Evolutionary conservation across 208 protist genomes (phyloP).

Genomic region (Plasmodiophora brassicae): DNA sequence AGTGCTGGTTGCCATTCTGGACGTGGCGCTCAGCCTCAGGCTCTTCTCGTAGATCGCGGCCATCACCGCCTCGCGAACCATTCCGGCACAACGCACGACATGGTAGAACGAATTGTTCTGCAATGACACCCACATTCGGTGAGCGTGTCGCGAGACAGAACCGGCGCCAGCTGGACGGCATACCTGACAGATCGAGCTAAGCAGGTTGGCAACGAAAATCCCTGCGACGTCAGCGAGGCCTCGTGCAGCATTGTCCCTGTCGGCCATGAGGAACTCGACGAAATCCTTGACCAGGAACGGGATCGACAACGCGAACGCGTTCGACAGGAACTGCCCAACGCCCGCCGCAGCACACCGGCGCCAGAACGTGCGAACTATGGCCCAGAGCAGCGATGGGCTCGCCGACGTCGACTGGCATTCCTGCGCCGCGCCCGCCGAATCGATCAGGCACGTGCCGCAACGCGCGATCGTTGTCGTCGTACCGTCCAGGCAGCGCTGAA

Average conservation of each 20-base stretch:
- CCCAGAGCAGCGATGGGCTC: neutral
- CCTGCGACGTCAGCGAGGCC: neutral
- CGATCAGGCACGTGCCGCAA: neutral
- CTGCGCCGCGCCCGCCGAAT: neutral
- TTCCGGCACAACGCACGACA: neutral
- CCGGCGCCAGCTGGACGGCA: too few relatives aligned
- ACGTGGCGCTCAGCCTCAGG: neutral
- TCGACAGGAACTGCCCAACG: neutral
- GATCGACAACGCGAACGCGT: neutral
- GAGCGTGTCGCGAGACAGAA: neutral
- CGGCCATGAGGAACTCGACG: neutral
- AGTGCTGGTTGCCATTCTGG: neutral
- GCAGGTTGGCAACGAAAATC: neutral
- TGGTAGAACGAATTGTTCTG: slow-evolving; percentile 25
- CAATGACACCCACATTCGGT: neutral
- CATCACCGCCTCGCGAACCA: neutral
- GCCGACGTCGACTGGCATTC: too few relatives aligned
- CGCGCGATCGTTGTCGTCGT: neutral
- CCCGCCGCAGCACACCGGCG: neutral
- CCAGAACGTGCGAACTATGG: neutral
- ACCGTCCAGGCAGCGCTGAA: neutral
- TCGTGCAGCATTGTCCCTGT: neutral
- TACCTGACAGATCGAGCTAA: neutral
- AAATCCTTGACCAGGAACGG: slow-evolving; percentile 19
- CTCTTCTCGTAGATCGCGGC: slow-evolving; percentile 2